Percentiles rank a stretch among this genome's conserved stretches.
Evolutionary conservation across 495 filamentous ascomycete genomes (phyloP).

Genomic region (Penicillium salamii): DNA sequence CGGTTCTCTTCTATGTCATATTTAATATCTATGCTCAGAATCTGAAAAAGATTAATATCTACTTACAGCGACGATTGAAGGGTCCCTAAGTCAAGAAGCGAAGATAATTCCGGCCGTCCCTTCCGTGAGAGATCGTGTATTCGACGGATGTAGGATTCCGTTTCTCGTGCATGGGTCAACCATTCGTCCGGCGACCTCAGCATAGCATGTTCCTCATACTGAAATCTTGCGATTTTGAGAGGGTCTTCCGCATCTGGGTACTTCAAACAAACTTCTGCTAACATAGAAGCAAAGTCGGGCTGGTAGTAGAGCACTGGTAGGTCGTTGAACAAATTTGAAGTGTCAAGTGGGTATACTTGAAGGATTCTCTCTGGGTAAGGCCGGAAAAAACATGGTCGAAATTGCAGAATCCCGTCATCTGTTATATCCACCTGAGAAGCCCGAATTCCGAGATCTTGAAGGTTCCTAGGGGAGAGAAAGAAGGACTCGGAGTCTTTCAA

Average conservation of each 20-base stretch:
- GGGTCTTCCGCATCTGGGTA: background rate
- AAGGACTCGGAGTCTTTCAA: background rate
- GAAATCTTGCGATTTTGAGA: background rate
- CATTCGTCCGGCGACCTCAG: background rate
- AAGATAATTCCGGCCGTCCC: background rate
- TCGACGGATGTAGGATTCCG: background rate
- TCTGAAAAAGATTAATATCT: background rate
- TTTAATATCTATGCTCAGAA: background rate
- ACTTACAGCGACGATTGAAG: background rate
- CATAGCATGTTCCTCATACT: background rate
- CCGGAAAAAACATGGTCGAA: slow-evolving; percentile 3
- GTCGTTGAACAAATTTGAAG: background rate
- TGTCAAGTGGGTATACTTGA: slow-evolving; percentile 1
- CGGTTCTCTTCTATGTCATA: background rate
- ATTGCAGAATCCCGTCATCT: background rate
- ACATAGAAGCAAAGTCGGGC: background rate
- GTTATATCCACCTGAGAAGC: slow-evolving; percentile 1
- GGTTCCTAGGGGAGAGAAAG: slow-evolving; percentile 2
- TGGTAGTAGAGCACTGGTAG: background rate
- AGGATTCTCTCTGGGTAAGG: slow-evolving; percentile 4
- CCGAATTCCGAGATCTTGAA: slow-evolving; percentile 4
- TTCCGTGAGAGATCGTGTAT: background rate
- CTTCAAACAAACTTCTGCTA: background rate
- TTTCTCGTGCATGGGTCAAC: background rate
- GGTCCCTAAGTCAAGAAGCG: background rate